Evolutionary conservation across 495 filamentous ascomycete species (phyloP).

Genomic region (Pseudoneurospora amorphoporcata): DNA sequence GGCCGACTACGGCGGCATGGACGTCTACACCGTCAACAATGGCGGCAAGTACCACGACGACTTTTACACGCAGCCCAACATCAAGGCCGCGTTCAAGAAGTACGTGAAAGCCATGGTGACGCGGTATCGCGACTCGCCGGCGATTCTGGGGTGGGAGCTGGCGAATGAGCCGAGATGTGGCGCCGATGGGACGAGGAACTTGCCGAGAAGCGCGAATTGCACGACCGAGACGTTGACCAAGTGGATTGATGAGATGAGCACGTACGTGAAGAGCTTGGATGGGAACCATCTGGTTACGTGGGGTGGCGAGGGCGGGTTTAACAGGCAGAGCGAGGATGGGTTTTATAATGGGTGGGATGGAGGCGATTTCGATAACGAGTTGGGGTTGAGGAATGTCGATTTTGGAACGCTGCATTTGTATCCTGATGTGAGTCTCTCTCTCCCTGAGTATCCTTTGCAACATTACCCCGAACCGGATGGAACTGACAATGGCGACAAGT

Average conservation of each 20-base stretch:
- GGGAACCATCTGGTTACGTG: slow-evolving; percentile 40
- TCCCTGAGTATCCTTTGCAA: background rate
- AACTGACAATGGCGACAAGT: background rate
- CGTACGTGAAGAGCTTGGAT: slow-evolving; percentile 43
- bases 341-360: slow-evolving; percentile 51
- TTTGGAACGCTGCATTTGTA: slow-evolving; percentile 62
- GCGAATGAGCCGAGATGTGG: slow-evolving; percentile 43
- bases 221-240: slow-evolving; percentile 26
- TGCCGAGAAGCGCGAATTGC: slow-evolving; percentile 20
- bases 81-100: slow-evolving; percentile 38
- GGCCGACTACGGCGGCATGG: slow-evolving; percentile 44
- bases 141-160: slow-evolving; percentile 46
- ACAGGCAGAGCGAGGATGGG: slow-evolving; percentile 40
- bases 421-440: slow-evolving; percentile 26
- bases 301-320: slow-evolving; percentile 41
- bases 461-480: background rate
- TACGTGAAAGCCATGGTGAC: slow-evolving; percentile 40
- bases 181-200: background rate
- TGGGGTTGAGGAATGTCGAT: slow-evolving; percentile 48
- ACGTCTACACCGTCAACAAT: slow-evolving; percentile 29
- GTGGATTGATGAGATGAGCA: slow-evolving; percentile 38
- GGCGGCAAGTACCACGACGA: slow-evolving; percentile 13
- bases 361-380: slow-evolving; percentile 51
- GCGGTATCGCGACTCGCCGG: slow-evolving; percentile 38
- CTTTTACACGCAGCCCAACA: slow-evolving; percentile 32